Percentiles rank a stretch among this genome's conserved stretches.
These are phyloP conservation scores for Aureobasidium musti DNA, from an alignment of 2,329 filamentous ascomycete genomes.

Conservation along the genomic window DNA sequence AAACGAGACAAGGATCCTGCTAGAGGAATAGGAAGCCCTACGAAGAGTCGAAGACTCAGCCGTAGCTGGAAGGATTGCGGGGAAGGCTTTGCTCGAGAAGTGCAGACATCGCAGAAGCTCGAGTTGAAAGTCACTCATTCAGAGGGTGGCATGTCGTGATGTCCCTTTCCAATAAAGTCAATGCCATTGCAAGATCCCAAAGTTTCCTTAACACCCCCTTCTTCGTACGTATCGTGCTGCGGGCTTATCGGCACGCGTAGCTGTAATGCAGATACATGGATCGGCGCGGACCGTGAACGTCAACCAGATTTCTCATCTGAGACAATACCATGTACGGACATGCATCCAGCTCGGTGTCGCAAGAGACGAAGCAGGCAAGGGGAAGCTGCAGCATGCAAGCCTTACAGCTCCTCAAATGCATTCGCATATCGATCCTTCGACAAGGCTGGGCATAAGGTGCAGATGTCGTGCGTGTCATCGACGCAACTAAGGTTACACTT, in stretches of 20 bases:
- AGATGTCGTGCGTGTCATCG: conserved; percentile 10
- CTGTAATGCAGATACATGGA: conserved; percentile 15
- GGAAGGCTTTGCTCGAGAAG: background rate
- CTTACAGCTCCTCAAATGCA: background rate
- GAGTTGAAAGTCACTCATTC: background rate
- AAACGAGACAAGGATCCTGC: background rate
- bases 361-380: background rate
- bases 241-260: conserved; percentile 2
- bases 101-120: background rate
- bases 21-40: background rate
- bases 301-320: conserved; percentile 20
- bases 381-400: conserved; percentile 20
- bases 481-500: conserved; percentile 24
- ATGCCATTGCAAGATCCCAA: conserved; percentile 9
- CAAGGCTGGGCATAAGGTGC: conserved; percentile 5
- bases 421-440: background rate
- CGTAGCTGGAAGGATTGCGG: background rate
- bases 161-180: conserved; percentile 19
- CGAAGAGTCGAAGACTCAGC: background rate
- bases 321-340: background rate
- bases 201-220: background rate
- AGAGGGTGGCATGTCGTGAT: conserved; percentile 20
- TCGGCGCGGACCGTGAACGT: conserved; percentile 28
- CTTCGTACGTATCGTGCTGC: conserved; percentile 8
- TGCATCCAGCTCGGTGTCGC: conserved; percentile 1